Evolutionary conservation across 2,329 filamentous ascomycete species (phyloP).

Genomic region (Aspergillus ochraceus): DNA sequence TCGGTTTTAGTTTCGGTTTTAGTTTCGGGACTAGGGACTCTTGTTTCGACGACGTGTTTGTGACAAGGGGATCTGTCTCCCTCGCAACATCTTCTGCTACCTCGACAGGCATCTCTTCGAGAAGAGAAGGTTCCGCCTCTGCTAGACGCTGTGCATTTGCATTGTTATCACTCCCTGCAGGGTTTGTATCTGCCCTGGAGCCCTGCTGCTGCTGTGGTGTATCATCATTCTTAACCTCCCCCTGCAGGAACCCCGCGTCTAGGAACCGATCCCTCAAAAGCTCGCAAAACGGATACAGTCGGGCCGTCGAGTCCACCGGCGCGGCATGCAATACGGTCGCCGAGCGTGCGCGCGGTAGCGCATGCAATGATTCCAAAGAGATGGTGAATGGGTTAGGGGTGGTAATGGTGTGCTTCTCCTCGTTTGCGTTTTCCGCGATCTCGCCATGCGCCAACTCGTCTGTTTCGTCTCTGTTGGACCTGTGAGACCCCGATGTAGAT

Average conservation of each 20-base stretch:
- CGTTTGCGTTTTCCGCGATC: no score
- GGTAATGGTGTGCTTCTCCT: no score
- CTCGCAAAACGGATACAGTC: constrained; percentile 44
- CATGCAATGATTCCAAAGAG: constrained; percentile 44
- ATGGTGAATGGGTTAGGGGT: constrained; percentile 37
- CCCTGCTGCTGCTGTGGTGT: background rate
- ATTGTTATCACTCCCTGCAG: background rate
- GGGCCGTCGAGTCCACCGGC: constrained; percentile 39
- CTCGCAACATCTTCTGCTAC: constrained; percentile 5
- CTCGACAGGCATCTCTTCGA: constrained; percentile 13
- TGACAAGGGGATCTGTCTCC: background rate
- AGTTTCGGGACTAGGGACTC: constrained; percentile 17
- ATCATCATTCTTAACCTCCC: constrained; percentile 24
- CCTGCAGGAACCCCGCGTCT: constrained; percentile 44
- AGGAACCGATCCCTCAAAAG: constrained; percentile 43
- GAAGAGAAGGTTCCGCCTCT: constrained; percentile 4
- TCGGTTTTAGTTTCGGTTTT: constrained; percentile 21
- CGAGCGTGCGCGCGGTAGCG: constrained; percentile 34
- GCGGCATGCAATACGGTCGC: constrained; percentile 44
- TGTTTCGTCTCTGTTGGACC: background rate
- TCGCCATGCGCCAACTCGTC: background rate
- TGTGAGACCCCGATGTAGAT: background rate
- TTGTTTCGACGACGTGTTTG: constrained; percentile 7
- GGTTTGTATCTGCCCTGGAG: background rate
- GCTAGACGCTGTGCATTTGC: background rate